Evolutionary conservation across 495 filamentous ascomycete species (phyloP), one percentile per base, ranked within the genome.

Genomic region (Cryomyces antarcticus): DNA sequence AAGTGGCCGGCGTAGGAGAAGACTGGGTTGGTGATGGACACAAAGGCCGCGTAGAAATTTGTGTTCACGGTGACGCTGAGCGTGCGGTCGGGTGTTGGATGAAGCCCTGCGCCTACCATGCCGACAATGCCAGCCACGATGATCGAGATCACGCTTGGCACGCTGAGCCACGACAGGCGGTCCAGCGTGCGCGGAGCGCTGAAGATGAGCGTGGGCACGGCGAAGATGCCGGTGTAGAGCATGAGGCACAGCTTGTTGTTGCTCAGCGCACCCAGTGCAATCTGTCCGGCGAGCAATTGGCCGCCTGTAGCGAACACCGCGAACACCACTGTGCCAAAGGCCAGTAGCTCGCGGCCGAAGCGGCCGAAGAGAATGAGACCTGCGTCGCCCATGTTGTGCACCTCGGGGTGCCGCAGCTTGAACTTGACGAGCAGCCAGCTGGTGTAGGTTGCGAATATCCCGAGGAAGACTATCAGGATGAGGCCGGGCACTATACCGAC

Each of bases 401-500:
- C 56, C 38, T 64, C 56, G 6, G 62, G 62, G 47, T 64, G 60
- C 7, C 59, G 47, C 24, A 63, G 41, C 53, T 66, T 66, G 53
- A 66, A 66, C 35, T 62, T 48, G 12, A 62, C 60, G 12, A 66
- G 49, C 9, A 66, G 49, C 43, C 49, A 63, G 37, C 45, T 48
- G 5, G 62, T 64, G 44, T 63, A 60, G 3, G 62, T 54, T 5
- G 51, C 57, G 44, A 64, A 59, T 29, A 52, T 48, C 28, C 60
- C 57, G n/a, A 60, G 57, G 33, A 56, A 53, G 11, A 63, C 43
- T 41, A 61, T 62, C 6, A 59, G 44, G 29, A 61, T 50, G 10
- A 65, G 49, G 27, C 70, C 71, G 6, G 73, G 71, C 4, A 74
- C 62, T 33, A 77, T 50, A 5, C 72, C 73, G 11, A 77, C 68